Evolutionary conservation across 768 basidiomycete genomes (phyloP).

Genomic region (Pholiota microspora): DNA sequence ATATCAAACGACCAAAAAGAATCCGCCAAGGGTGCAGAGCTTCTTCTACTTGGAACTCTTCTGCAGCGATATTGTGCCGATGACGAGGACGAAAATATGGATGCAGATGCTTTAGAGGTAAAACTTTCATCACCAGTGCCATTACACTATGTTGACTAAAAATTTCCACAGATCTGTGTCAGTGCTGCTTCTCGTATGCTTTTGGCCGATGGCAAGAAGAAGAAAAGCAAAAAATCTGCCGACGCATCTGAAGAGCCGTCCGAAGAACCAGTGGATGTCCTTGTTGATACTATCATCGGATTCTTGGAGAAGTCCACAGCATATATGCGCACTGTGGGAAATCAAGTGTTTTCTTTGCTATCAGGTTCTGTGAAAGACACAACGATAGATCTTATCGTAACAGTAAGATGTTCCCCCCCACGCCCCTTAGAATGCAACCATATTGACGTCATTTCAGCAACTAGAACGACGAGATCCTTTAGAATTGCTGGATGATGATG

Average conservation of each 20-base stretch:
- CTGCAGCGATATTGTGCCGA: conserved; percentile 72
- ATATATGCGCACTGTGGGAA: conserved; percentile 78
- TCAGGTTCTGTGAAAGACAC: conserved; percentile 63
- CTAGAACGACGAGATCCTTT: conserved; percentile 67
- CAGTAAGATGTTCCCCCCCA: conserved; percentile 50
- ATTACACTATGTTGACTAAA: conserved; percentile 8
- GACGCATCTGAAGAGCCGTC: conserved; percentile 28
- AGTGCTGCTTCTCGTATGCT: conserved; percentile 57
- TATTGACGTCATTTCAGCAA: conserved; percentile 54
- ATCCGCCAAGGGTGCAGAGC: conserved; percentile 62
- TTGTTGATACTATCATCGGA: conserved; percentile 89
- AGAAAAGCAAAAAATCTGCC: conserved; percentile 34
- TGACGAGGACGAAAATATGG: conserved; percentile 43
- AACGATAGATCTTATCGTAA: conserved; percentile 78
- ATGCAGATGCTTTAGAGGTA: conserved; percentile 65
- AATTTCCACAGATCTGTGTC: conserved; percentile 52
- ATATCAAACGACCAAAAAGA: conserved; percentile 37
- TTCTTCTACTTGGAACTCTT: conserved; percentile 68
- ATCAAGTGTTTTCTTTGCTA: conserved; percentile 74
- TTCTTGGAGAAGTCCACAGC: conserved; percentile 82
- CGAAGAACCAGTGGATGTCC: conserved; percentile 69
- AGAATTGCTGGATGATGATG: conserved; percentile 39
- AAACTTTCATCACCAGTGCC: conserved; percentile 6
- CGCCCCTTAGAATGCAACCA: conserved; percentile 3
- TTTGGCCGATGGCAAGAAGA: conserved; percentile 41